Base-by-base conservation (phyloP, 352 stramenopile genomes). In the Phytophthora podocarpi region DNA sequence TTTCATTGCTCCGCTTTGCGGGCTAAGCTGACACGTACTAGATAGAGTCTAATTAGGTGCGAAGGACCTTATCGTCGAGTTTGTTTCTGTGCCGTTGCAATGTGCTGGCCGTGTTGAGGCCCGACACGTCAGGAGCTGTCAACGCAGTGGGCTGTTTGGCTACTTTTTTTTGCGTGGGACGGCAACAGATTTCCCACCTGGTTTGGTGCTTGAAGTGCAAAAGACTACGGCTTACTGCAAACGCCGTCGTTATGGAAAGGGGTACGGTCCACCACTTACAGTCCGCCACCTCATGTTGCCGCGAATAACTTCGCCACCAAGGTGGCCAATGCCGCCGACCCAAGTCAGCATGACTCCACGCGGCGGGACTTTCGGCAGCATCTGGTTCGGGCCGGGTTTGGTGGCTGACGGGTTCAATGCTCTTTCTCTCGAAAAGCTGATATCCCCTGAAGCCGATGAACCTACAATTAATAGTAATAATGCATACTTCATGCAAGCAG, bases 321-420 rank as follows among this genome's bases (percentile, higher is more conserved):
- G 40, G 21, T 56, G 60, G 23, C 60, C 60, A 69, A 69, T 69
- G 60, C 60, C 37, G 34, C 49, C 26, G 45, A 59, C 21, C 15
- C 60, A 69, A 28, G 27, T 69, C 60, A 69, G 32, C 45, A 39
- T 69, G 60, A 69, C 60, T 63, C 39, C 54, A 59, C 47, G 47
- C 40, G 54, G 48, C 60, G 36, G 43, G 42, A 42, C 28, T 45
- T 43, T 32, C 13, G 20, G 23, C 34, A n/a, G n/a, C 49, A 49
- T 64, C 45, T 69, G 52, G 50, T 52, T 67, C 27, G 54, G 54
- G 34, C 35, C 53, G 46, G 46, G 37, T 53, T 55, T 32, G 35
- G 1, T 20, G 28, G 26, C 6, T 39, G 28, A 27, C 26, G 47
- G 36, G 43, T 41, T 49, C 12, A 20, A 34, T 59, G 34, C 27